Percentiles rank a stretch among this genome's conserved stretches.
Conservation (phyloP, 768 basidiomycete species). For the Termitomyces sp. region DNA sequence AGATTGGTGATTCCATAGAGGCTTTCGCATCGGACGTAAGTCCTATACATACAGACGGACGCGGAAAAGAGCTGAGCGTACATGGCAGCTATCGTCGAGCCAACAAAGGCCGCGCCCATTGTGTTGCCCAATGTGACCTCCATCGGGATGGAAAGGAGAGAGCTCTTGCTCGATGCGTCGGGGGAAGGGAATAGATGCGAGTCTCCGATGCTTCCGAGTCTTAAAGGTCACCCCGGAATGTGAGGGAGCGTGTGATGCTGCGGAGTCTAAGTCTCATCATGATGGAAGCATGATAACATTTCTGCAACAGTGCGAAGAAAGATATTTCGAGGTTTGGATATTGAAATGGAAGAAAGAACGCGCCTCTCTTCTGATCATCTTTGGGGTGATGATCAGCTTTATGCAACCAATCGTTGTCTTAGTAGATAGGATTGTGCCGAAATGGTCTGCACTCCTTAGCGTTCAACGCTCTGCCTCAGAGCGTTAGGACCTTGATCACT, state of each 20-base stretch:
- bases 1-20: constrained; percentile 19
- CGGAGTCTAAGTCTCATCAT: too few species aligned
- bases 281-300: too few species aligned
- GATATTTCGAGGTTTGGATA: too few species aligned
- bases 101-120: constrained; percentile 24
- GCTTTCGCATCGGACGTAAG: neutral
- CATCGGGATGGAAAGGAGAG: neutral
- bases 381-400: too few species aligned
- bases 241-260: neutral
- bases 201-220: neutral
- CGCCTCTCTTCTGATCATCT: too few species aligned
- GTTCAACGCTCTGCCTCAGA: too few species aligned
- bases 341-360: too few species aligned
- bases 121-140: constrained; percentile 20
- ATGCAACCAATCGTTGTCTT: too few species aligned
- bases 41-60: too few species aligned
- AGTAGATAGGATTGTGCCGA: rapidly evolving
- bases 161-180: neutral
- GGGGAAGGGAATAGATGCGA: neutral
- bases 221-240: neutral
- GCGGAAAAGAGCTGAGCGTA: constrained; percentile 11
- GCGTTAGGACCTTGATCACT: too few species aligned
- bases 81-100: constrained; percentile 22
- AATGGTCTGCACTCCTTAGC: too few species aligned
- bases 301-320: too few species aligned